phyloP scores from a whole-genome alignment of 2,329 filamentous ascomycete genomes.

The Graphium sp. region DNA sequence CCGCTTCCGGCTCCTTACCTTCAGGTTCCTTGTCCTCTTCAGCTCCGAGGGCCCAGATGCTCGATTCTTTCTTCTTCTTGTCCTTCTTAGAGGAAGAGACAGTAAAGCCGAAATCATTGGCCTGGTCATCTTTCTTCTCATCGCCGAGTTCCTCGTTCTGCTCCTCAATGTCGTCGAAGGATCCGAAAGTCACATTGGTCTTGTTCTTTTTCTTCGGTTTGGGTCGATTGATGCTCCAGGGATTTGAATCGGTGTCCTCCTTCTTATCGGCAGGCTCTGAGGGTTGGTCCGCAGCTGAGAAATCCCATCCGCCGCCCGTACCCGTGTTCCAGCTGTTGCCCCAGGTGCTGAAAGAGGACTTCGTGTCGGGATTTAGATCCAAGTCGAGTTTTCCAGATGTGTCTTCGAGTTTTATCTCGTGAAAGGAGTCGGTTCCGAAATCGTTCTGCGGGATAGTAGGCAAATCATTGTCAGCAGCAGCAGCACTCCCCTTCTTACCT shows the following conservation, averaged over 20 bases:
- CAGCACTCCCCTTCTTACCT: conserved; percentile 23
- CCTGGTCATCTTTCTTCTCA: conserved; percentile 16
- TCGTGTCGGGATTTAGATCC: conserved; percentile 28
- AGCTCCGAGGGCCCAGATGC: too few relatives aligned
- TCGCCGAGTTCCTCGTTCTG: conserved; percentile 18
- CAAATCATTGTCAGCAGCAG: conserved; percentile 14
- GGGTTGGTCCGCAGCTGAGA: conserved; percentile 16
- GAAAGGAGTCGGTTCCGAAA: conserved; percentile 34
- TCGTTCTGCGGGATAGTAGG: conserved; percentile 13
- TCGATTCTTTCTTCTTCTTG: conserved; percentile 22
- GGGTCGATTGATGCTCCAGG: conserved; percentile 27
- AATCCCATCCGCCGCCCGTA: conserved; percentile 27
- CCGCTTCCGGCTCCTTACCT: too few relatives aligned
- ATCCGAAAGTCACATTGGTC: conserved; percentile 27
- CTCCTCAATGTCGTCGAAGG: conserved; percentile 19
- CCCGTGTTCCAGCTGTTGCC: conserved; percentile 42
- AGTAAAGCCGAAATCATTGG: conserved; percentile 14
- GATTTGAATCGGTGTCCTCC: conserved; percentile 23
- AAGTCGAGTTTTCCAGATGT: conserved; percentile 37
- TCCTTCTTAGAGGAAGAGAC: conserved; percentile 19
- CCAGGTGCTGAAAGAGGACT: conserved; percentile 37
- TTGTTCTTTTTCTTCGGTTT: conserved; percentile 37
- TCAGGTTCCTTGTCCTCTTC: too few relatives aligned
- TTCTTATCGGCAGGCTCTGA: conserved; percentile 21
- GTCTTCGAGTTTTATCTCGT: conserved; percentile 55